phyloP scores from a whole-genome alignment of 306 rosid genomes.

The Medicago arabica region DNA sequence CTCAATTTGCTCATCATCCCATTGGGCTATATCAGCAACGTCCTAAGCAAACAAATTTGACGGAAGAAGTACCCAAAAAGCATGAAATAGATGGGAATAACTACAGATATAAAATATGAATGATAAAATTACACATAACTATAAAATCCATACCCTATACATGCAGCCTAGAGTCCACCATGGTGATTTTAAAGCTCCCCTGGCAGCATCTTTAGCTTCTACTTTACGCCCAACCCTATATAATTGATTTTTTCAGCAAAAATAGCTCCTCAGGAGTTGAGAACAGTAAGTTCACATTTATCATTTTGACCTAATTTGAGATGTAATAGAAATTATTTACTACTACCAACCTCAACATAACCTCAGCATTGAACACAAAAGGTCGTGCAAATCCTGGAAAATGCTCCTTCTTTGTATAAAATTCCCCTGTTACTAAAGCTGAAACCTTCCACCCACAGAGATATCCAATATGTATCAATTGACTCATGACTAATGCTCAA shows the following conservation, averaged over 20 bases:
- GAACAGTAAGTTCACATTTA: constrained; percentile 23
- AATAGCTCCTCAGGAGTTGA: constrained; percentile 36
- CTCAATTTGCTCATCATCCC: constrained; percentile 98
- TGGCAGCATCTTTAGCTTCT: constrained; percentile 96
- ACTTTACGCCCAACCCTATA: constrained; percentile 76
- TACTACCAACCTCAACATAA: constrained; percentile 81
- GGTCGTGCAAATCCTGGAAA: constrained; percentile 98
- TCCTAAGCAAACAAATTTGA: constrained; percentile 56
- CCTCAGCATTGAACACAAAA: constrained; percentile 87
- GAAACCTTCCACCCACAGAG: constrained; percentile 69
- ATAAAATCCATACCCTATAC: constrained; percentile 57
- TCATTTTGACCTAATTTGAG: constrained; percentile 34
- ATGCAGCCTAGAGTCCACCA: constrained; percentile 98
- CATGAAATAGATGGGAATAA: neutral
- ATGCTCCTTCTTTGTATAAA: constrained; percentile 90
- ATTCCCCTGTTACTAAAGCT: constrained; percentile 89
- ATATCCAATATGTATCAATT: constrained; percentile 32
- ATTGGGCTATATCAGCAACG: constrained; percentile 85
- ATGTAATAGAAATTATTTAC: constrained; percentile 8
- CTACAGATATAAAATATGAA: neutral
- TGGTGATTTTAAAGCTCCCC: constrained; percentile 90
- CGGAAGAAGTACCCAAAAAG: constrained; percentile 3
- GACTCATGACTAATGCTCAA: constrained; percentile 24
- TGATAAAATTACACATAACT: neutral
- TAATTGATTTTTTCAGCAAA: neutral